Conservation (phyloP, 768 basidiomycete genomes). For the Cyclocybe aegerita region DNA sequence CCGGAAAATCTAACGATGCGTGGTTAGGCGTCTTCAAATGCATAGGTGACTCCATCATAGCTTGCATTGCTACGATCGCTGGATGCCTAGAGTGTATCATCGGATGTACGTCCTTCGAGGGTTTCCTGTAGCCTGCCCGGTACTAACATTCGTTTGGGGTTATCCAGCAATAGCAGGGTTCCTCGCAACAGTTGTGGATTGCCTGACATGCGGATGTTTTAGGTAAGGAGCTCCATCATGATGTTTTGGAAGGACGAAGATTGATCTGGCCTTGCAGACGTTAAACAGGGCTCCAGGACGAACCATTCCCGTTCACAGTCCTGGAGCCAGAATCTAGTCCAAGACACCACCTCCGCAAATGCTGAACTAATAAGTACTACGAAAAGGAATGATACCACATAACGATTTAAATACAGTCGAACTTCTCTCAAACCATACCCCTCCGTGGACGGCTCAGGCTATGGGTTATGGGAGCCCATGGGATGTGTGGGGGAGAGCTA, state of each 20-base stretch:
- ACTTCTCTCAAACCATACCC: too few relatives aligned
- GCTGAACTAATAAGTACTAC: background rate
- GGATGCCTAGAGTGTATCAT: conserved; percentile 49
- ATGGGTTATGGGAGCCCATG: too few relatives aligned
- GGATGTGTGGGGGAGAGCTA: too few relatives aligned
- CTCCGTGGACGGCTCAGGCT: too few relatives aligned
- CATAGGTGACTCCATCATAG: conserved; percentile 41
- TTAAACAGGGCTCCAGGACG: conserved; percentile 21
- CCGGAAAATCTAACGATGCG: background rate
- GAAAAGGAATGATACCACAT: background rate
- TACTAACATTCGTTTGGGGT: background rate
- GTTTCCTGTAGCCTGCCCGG: background rate
- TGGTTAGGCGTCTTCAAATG: conserved; percentile 38
- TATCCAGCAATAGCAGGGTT: conserved; percentile 38
- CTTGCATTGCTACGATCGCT: conserved; percentile 35
- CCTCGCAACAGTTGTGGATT: conserved; percentile 39
- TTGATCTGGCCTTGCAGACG: conserved; percentile 7
- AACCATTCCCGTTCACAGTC: background rate
- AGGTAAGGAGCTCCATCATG: conserved; percentile 22
- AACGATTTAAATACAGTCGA: too few relatives aligned
- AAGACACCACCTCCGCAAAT: background rate
- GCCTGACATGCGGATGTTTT: conserved; percentile 47
- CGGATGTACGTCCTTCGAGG: conserved; percentile 29
- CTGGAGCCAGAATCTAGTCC: conserved; percentile 14
- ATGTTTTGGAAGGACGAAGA: background rate